Evolutionary conservation across 345 rosid species (phyloP).

Genomic region (Populus tremula): DNA sequence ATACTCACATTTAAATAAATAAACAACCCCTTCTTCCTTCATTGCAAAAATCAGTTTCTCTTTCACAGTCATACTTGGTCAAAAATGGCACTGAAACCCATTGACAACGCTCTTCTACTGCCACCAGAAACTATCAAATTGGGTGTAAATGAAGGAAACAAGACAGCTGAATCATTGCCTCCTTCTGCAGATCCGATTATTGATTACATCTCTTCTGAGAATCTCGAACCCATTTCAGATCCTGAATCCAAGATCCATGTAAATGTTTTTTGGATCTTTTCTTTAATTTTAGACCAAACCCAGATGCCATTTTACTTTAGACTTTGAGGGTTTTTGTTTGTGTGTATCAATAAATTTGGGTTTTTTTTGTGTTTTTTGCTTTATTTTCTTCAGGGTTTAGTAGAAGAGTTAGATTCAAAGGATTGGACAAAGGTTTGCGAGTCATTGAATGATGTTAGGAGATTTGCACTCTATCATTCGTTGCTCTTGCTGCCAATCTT

Average conservation of each 20-base stretch:
- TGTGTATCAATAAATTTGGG: neutral
- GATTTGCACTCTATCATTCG: slow-evolving; percentile 75
- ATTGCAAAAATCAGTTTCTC: neutral
- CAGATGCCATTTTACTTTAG: neutral
- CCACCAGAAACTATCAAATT: neutral
- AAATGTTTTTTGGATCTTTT: neutral
- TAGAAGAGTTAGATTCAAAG: slow-evolving; percentile 78
- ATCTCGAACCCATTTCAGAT: neutral
- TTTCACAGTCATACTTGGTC: neutral
- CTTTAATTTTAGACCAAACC: neutral
- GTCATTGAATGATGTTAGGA: slow-evolving; percentile 73
- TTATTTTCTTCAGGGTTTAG: slow-evolving; percentile 26
- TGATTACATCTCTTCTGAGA: neutral
- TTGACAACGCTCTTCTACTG: neutral
- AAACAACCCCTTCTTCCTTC: neutral
- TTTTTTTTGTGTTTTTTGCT: neutral
- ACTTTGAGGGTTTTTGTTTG: neutral
- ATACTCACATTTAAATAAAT: neutral
- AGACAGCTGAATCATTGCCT: neutral
- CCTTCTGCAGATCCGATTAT: neutral
- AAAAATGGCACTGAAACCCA: neutral
- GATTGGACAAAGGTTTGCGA: slow-evolving; percentile 83
- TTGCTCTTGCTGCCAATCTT: slow-evolving; percentile 54
- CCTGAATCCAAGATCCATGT: neutral
- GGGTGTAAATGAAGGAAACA: neutral